Conservation (phyloP, 1,284 basidiomycete species). For the Pulveroboletus sp. region DNA sequence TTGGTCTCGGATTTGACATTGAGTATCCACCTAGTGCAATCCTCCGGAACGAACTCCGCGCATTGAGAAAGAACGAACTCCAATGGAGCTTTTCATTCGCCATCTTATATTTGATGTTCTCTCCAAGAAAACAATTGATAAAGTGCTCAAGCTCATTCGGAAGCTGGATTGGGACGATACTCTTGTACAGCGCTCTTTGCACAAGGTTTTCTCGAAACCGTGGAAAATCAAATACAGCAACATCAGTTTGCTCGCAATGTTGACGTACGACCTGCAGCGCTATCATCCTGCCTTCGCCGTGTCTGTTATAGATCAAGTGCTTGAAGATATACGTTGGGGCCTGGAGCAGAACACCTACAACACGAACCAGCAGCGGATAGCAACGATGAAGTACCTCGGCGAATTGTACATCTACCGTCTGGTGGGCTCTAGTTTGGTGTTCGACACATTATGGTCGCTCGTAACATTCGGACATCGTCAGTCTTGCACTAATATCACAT, state of each 20-base stretch:
- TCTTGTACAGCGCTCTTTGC: constrained; percentile 51
- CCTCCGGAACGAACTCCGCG: constrained; percentile 91
- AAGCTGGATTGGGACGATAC: constrained; percentile 95
- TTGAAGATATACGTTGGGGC: constrained; percentile 90
- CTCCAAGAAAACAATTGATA: constrained; percentile 88
- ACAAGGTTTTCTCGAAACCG: constrained; percentile 90
- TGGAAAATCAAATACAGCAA: constrained; percentile 96
- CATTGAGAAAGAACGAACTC: constrained; percentile 82
- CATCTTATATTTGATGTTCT: constrained; percentile 93
- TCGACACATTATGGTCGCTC: constrained; percentile 93
- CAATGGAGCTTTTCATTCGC: constrained; percentile 90
- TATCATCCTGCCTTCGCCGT: constrained; percentile 91
- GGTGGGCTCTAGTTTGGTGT: constrained; percentile 85
- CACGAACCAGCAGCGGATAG: constrained; percentile 90
- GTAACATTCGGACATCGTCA: constrained; percentile 95
- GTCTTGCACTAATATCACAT: constrained; percentile 38
- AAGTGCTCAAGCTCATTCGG: constrained; percentile 87
- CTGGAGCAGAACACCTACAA: constrained; percentile 95
- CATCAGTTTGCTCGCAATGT: constrained; percentile 89
- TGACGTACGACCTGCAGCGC: constrained; percentile 90
- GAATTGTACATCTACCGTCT: constrained; percentile 98
- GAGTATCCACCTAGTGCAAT: constrained; percentile 71
- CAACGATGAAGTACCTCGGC: constrained; percentile 91
- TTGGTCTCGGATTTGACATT: constrained; percentile 2
- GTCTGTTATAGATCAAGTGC: constrained; percentile 88